Percentiles rank a stretch among this genome's conserved stretches.
These are phyloP conservation scores for Capsicum rhomboideum DNA, from an alignment of 257 asterid genomes.

Conservation along the genomic window DNA sequence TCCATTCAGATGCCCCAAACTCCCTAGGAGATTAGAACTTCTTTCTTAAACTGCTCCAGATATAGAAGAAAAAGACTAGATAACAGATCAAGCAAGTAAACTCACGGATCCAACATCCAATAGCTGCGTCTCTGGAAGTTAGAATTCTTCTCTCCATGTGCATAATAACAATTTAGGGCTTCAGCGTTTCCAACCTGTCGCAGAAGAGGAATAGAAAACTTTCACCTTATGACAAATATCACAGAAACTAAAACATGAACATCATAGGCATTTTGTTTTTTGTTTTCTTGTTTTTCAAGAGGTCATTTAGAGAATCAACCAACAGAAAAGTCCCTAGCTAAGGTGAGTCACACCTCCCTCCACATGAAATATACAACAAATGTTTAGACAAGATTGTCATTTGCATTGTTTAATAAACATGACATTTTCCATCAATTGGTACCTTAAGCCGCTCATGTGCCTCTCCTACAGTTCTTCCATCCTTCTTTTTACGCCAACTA, in stretches of 20 bases:
- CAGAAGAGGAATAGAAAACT: conserved; percentile 11
- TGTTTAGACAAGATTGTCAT: background rate
- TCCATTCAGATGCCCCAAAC: background rate
- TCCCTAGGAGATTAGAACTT: background rate
- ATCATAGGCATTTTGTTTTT: background rate
- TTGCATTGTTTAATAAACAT: background rate
- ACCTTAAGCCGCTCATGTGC: conserved; percentile 98
- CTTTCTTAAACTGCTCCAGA: background rate
- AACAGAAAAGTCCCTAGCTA: background rate
- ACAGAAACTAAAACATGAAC: background rate
- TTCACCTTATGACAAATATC: conserved; percentile 2
- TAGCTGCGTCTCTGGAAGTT: conserved; percentile 77
- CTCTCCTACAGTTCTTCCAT: conserved; percentile 85
- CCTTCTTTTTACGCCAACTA: conserved; percentile 86
- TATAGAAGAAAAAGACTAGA: background rate
- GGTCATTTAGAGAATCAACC: background rate
- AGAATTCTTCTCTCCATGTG: conserved; percentile 72
- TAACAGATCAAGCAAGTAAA: background rate
- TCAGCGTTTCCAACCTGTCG: conserved; percentile 68
- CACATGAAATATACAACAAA: background rate
- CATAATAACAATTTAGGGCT: conserved; percentile 78
- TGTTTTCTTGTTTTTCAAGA: background rate
- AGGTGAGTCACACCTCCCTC: background rate
- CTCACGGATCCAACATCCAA: conserved; percentile 86
- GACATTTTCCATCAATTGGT: background rate